phyloP scores from a whole-genome alignment of 139 green algal genomes.

The Spirogloea muscicola region DNA sequence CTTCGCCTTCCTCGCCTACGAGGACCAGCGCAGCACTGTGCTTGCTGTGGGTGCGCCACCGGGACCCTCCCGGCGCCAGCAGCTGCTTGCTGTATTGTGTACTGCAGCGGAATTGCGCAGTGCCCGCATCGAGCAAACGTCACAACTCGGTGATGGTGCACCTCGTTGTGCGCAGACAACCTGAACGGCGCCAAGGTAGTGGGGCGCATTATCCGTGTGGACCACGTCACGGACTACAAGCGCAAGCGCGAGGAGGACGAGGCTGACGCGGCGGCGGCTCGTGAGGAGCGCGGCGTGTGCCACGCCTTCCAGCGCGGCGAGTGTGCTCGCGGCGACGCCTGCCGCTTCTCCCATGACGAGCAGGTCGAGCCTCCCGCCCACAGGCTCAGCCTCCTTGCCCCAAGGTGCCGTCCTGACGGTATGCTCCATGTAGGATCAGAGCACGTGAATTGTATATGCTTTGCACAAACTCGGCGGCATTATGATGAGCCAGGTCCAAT shows the following conservation, averaged over 20 bases:
- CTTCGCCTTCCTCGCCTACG: conserved; percentile 96
- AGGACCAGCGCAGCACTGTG: conserved; percentile 94
- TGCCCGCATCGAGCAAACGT: no score
- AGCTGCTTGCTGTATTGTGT: no score
- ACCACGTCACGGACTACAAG: conserved; percentile 97
- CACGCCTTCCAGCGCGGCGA: conserved; percentile 51
- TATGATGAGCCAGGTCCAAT: no score
- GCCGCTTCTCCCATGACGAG: conserved; percentile 52
- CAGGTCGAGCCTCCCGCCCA: conserved; percentile 9
- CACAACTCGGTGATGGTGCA: no score
- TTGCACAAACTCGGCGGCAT: no score
- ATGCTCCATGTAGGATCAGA: no score
- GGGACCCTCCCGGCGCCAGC: no score
- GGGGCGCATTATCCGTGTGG: conserved; percentile 77
- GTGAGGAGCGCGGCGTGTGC: conserved; percentile 43
- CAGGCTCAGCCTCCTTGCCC: background rate
- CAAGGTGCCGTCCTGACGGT: no score
- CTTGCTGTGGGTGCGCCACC: conserved; percentile 76
- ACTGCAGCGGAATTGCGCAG: no score
- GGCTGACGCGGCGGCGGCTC: conserved; percentile 24
- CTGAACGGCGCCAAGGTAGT: conserved; percentile 81
- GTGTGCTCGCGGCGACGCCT: conserved; percentile 47
- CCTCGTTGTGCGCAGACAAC: conserved; percentile 94
- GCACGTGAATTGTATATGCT: no score
- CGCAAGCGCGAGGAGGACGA: conserved; percentile 56